phyloP scores from a whole-genome alignment of 2,329 filamentous ascomycete genomes.

The Xylariaceae sp. region DNA sequence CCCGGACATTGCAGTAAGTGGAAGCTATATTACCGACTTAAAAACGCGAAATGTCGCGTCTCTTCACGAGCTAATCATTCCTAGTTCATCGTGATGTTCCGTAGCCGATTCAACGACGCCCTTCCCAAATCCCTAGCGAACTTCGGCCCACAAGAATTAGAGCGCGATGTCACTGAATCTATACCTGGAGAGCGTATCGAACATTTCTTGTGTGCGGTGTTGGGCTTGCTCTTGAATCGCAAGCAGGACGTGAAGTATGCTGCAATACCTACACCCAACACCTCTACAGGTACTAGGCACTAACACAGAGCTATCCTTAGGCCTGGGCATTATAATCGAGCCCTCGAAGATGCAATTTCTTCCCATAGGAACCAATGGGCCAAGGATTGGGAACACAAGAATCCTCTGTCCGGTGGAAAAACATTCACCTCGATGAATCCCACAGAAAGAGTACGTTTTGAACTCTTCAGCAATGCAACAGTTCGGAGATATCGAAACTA shows the following conservation, averaged over 20 bases:
- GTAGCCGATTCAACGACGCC: constrained; percentile 86
- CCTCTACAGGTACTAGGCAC: constrained; percentile 10
- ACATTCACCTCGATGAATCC: constrained; percentile 84
- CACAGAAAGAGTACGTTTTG: constrained; percentile 70
- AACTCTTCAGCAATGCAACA: background rate
- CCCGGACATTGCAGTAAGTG: constrained; percentile 85
- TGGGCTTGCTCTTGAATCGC: constrained; percentile 88
- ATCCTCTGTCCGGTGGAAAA: constrained; percentile 77
- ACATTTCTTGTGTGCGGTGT: constrained; percentile 83
- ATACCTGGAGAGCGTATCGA: constrained; percentile 84
- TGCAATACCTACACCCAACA: constrained; percentile 23
- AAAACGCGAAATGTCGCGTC: constrained; percentile 59
- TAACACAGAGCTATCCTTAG: constrained; percentile 50
- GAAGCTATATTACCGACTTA: constrained; percentile 44
- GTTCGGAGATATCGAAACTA: constrained; percentile 11
- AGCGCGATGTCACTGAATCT: constrained; percentile 77
- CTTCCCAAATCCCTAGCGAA: constrained; percentile 87
- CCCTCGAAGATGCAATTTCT: constrained; percentile 88
- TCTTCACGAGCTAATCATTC: constrained; percentile 37
- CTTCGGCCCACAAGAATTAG: constrained; percentile 93
- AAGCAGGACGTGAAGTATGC: constrained; percentile 98
- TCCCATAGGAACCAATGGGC: constrained; percentile 90
- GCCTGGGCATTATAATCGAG: constrained; percentile 87
- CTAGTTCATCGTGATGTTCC: constrained; percentile 98
- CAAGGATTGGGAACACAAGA: constrained; percentile 77